These are phyloP conservation scores for Castanea mollissima DNA, from an alignment of 306 rosid genomes.

Conservation along the genomic window DNA sequence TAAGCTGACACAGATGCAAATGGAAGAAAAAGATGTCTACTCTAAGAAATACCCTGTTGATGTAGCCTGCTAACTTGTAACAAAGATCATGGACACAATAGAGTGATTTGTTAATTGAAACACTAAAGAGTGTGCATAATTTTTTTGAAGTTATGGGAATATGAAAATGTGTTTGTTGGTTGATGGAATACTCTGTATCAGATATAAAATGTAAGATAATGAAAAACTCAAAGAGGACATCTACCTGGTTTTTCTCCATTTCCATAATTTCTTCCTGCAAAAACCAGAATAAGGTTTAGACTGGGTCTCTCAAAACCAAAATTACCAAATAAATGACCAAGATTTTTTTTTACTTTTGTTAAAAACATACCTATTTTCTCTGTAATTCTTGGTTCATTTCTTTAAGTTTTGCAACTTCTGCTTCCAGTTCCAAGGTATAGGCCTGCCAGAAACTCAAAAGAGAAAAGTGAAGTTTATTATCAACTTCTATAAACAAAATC, in stretches of 20 bases:
- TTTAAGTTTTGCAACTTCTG: conserved; percentile 76
- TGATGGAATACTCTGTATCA: conserved; percentile 6
- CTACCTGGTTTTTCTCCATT: conserved; percentile 72
- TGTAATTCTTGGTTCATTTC: conserved; percentile 69
- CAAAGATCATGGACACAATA: neutral
- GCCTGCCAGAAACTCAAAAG: conserved; percentile 56
- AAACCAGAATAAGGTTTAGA: conserved; percentile 22
- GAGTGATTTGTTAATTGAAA: neutral
- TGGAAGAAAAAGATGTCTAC: neutral
- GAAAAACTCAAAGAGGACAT: neutral
- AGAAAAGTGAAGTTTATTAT: neutral
- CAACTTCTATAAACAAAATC: neutral
- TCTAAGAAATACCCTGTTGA: neutral
- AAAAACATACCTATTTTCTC: conserved; percentile 58
- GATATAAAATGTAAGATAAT: neutral
- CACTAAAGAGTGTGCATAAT: neutral
- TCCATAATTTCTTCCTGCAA: conserved; percentile 67
- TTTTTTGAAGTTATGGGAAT: neutral
- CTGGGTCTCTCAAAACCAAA: neutral
- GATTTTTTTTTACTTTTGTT: neutral
- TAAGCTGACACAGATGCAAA: neutral
- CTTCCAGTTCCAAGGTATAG: conserved; percentile 87
- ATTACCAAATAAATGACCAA: neutral
- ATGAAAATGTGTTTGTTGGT: neutral
- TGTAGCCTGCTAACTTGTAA: neutral